A percentile compares a stretch with the other conserved stretches of the same genome.
Conservation (phyloP, 495 filamentous ascomycete genomes). For the Talaromyces liani region DNA sequence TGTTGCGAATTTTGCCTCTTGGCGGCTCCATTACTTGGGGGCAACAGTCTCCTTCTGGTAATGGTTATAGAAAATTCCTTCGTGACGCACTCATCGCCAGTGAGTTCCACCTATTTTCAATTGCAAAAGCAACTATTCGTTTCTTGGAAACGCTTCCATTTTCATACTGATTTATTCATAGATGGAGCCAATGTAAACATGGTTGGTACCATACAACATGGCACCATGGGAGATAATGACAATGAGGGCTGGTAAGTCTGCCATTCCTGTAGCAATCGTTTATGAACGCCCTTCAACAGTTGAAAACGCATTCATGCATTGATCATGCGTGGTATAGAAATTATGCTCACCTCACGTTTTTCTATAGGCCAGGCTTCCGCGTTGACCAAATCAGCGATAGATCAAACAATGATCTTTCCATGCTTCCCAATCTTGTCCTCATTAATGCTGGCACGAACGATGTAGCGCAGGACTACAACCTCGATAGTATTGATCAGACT, state of each 20-base stretch:
- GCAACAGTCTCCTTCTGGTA: not conserved
- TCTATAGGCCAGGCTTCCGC: not conserved
- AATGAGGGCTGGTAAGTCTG: not conserved
- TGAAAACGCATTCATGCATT: too few species aligned
- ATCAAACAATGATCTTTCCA: not conserved
- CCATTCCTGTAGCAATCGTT: too few species aligned
- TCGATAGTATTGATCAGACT: not conserved
- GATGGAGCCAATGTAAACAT: slow-evolving; percentile 1
- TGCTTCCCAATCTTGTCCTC: slow-evolving; percentile 1
- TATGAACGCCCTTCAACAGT: too few species aligned
- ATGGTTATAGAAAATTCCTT: not conserved
- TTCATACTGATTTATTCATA: not conserved
- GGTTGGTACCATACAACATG: not conserved
- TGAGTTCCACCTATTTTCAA: too few species aligned
- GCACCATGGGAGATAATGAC: not conserved
- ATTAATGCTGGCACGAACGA: not conserved
- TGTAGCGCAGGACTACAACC: not conserved
- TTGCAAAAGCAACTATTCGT: too few species aligned
- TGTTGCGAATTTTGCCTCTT: not conserved
- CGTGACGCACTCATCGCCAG: not conserved
- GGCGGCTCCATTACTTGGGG: slow-evolving; percentile 1
- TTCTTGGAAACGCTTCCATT: too few species aligned
- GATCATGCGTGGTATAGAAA: too few species aligned
- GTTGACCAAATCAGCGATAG: not conserved
- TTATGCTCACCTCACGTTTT: too few species aligned